Evolutionary conservation across 768 basidiomycete species (phyloP).

Genomic region (Pleurotus tuber-regium): DNA sequence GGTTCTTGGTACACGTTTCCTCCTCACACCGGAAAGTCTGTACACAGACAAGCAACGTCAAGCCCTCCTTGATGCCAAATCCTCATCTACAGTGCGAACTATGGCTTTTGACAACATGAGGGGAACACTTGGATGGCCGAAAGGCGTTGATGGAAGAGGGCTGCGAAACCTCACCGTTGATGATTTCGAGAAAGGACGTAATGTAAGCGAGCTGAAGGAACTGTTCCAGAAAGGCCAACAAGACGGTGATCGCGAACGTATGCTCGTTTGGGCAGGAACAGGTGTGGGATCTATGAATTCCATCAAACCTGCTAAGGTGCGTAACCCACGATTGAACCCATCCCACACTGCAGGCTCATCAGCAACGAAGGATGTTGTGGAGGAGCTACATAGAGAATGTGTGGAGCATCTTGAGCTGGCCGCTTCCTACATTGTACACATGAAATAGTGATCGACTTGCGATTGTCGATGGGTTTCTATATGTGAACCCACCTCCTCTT

Average conservation of each 20-base stretch:
- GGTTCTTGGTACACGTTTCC: conserved; percentile 74
- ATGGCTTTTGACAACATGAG: conserved; percentile 63
- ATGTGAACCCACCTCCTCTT: no score
- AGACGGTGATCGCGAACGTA: conserved; percentile 44
- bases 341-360: background rate
- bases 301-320: conserved; percentile 37
- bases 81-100: conserved; percentile 48
- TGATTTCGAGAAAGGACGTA: conserved; percentile 50
- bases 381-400: conserved; percentile 50
- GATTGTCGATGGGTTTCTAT: no score
- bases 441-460: no score
- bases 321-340: background rate
- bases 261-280: conserved; percentile 68
- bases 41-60: conserved; percentile 54
- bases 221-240: conserved; percentile 45
- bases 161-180: conserved; percentile 56
- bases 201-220: conserved; percentile 37
- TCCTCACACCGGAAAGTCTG: conserved; percentile 62
- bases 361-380: conserved; percentile 48
- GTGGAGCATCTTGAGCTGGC: conserved; percentile 29
- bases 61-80: conserved; percentile 46
- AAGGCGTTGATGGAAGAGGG: conserved; percentile 60
- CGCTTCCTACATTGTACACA: conserved; percentile 14
- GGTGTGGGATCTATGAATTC: conserved; percentile 57
- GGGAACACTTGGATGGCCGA: conserved; percentile 57